Evolutionary conservation across 2,329 filamentous ascomycete genomes (phyloP).

Genomic region (Dothideomycetes sp.): DNA sequence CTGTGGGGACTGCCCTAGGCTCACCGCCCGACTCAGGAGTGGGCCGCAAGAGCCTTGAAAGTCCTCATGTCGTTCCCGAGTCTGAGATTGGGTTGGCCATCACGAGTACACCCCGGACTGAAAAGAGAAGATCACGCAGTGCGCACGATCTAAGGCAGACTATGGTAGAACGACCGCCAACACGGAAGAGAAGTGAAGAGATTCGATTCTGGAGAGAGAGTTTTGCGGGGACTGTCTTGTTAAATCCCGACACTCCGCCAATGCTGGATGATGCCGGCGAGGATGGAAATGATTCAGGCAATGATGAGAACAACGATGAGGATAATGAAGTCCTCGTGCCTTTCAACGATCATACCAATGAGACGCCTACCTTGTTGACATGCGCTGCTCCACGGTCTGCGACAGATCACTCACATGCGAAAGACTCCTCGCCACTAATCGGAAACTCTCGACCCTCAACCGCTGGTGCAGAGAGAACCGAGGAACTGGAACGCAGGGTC

Average conservation of each 20-base stretch:
- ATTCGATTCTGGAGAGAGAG: constrained; percentile 25
- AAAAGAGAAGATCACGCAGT: constrained; percentile 23
- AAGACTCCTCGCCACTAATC: neutral
- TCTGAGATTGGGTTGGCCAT: constrained; percentile 11
- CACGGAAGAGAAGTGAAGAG: constrained; percentile 23
- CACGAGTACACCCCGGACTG: constrained; percentile 12
- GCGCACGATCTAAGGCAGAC: constrained; percentile 19
- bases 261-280: neutral
- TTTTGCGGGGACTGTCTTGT: constrained; percentile 17
- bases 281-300: neutral
- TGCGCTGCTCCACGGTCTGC: no score
- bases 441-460: constrained; percentile 1
- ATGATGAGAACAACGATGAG: neutral
- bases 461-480: constrained; percentile 11
- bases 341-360: neutral
- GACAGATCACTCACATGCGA: neutral
- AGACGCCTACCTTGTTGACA: no score
- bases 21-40: constrained; percentile 5
- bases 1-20: constrained; percentile 9
- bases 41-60: constrained; percentile 4
- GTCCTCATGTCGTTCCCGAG: constrained; percentile 1
- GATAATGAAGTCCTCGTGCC: neutral
- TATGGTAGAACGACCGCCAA: constrained; percentile 10
- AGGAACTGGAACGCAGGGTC: constrained; percentile 24
- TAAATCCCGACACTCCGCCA: constrained; percentile 10